Percentiles rank a stretch among this genome's conserved stretches.
Evolutionary conservation across 805 yeast genomes (phyloP).

Genomic region (Brettanomyces bruxellensis): DNA sequence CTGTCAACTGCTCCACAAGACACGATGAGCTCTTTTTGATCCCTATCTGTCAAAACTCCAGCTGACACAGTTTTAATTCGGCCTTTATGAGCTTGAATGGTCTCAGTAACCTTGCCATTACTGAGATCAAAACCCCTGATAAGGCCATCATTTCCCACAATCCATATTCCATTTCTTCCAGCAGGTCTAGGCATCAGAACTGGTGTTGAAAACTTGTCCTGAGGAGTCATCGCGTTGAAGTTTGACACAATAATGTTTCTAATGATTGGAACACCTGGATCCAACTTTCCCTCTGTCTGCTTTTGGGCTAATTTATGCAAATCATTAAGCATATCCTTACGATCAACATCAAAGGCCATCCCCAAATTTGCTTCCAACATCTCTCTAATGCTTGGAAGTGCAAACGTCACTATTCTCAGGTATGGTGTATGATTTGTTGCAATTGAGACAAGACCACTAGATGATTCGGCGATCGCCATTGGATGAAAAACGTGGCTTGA

Average conservation of each 20-base stretch:
- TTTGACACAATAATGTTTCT: conserved; percentile 33
- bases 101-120: conserved; percentile 27
- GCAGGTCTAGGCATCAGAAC: conserved; percentile 23
- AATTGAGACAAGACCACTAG: conserved; percentile 33
- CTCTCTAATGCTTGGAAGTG: conserved; percentile 28
- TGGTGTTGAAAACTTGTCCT: conserved; percentile 55
- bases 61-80: conserved; percentile 37
- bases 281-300: not conserved
- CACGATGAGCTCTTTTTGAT: conserved; percentile 29
- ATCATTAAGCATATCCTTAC: not conserved
- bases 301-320: not conserved
- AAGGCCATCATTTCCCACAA: conserved; percentile 60
- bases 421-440: conserved; percentile 76
- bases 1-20: conserved; percentile 44
- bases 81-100: conserved; percentile 31
- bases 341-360: no score
- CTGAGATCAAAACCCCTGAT: conserved; percentile 50
- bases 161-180: conserved; percentile 46
- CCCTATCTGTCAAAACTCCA: conserved; percentile 13
- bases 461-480: conserved; percentile 29
- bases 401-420: conserved; percentile 54
- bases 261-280: conserved; percentile 14
- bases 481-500: conserved; percentile 57
- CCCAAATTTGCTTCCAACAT: conserved; percentile 4
- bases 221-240: conserved; percentile 48